Percentiles rank a stretch among this genome's conserved stretches.
phyloP scores from a whole-genome alignment of 257 asterid species.

The Primulina huaijiensis region DNA sequence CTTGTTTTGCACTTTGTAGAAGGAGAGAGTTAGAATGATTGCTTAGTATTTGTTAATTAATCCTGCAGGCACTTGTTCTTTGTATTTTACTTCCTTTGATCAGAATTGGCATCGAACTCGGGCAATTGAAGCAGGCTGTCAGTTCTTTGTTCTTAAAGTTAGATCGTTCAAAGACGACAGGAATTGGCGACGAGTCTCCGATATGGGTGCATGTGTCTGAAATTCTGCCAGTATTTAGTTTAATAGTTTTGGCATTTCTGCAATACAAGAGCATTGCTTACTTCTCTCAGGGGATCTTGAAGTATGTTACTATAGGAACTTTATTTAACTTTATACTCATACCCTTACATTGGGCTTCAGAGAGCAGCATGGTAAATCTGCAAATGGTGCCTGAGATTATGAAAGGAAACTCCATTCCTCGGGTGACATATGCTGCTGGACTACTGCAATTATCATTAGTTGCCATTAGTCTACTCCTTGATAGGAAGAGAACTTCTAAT shows the following conservation, averaged over 20 bases:
- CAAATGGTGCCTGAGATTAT: conserved; percentile 30
- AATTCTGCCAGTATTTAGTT: conserved; percentile 56
- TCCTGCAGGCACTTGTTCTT: conserved; percentile 64
- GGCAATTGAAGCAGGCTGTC: conserved; percentile 62
- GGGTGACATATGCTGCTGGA: conserved; percentile 62
- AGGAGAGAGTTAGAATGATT: not conserved
- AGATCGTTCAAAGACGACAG: conserved; percentile 55
- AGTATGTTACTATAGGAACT: conserved; percentile 54
- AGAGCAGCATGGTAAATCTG: conserved; percentile 39
- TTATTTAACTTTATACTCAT: conserved; percentile 53
- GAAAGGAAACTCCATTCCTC: conserved; percentile 64
- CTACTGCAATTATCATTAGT: conserved; percentile 56
- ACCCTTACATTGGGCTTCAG: conserved; percentile 61
- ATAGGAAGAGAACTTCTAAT: conserved; percentile 31
- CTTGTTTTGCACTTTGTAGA: not conserved
- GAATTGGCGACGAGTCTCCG: conserved; percentile 44
- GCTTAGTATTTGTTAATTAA: conserved; percentile 21
- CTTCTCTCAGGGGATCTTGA: conserved; percentile 48
- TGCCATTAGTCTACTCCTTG: conserved; percentile 36
- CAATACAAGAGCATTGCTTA: conserved; percentile 48
- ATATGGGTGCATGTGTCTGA: conserved; percentile 53
- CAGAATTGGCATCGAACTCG: conserved; percentile 72
- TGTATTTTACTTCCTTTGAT: conserved; percentile 71
- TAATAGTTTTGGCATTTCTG: conserved; percentile 51
- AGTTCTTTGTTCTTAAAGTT: conserved; percentile 53